Conservation (phyloP, 495 filamentous ascomycete species). For the Annulohypoxylon nitens region DNA sequence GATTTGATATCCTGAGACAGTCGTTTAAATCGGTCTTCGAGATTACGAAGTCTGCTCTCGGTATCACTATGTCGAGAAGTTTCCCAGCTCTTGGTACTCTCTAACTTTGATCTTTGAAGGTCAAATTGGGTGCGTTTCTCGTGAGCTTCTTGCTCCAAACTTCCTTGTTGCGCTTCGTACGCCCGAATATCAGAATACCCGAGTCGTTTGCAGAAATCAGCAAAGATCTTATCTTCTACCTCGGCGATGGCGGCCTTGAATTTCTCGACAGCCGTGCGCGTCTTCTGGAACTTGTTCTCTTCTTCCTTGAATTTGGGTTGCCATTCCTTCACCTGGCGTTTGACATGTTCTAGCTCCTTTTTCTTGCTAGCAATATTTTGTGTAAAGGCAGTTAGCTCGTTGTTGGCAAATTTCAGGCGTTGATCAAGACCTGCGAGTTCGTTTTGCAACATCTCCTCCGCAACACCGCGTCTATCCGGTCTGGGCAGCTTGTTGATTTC, state of each 20-base stretch:
- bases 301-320: constrained; percentile 84
- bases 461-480: constrained; percentile 75
- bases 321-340: constrained; percentile 77
- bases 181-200: constrained; percentile 90
- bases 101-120: constrained; percentile 82
- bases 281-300: constrained; percentile 72
- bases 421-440: constrained; percentile 89
- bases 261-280: constrained; percentile 72
- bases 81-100: constrained; percentile 85
- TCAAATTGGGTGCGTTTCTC: constrained; percentile 89
- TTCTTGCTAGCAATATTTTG: constrained; percentile 87
- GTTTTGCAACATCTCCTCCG: constrained; percentile 83
- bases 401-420: constrained; percentile 74
- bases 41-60: constrained; percentile 73
- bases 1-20: constrained; percentile 74
- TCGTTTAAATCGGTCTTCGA: constrained; percentile 74
- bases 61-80: constrained; percentile 75
- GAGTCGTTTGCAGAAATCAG: constrained; percentile 85
- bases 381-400: constrained; percentile 84
- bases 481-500: constrained; percentile 83
- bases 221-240: constrained; percentile 91
- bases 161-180: constrained; percentile 94
- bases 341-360: constrained; percentile 80
- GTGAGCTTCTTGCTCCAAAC: constrained; percentile 85
- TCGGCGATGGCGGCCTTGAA: constrained; percentile 82